Base-by-base conservation (phyloP, 768 basidiomycete species). In the Lentinula guzmanii region DNA sequence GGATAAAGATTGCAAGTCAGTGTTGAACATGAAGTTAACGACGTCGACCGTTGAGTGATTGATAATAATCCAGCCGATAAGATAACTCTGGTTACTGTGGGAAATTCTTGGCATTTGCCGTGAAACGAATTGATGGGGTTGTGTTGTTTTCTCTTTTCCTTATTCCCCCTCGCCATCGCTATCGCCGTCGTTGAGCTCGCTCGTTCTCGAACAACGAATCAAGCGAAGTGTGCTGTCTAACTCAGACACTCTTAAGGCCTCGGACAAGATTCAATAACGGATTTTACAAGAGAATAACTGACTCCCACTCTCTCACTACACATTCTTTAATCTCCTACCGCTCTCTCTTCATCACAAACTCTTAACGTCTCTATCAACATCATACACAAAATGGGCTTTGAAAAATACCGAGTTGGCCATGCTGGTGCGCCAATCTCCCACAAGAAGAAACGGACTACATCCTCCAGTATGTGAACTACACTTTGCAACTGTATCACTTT, bases 311-410 rank as follows among this genome's bases (percentile, higher is more conserved):
- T 39, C 52, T 46, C 46, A 21, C 46, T 48, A 53, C 37, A 34
- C 52, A 53, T 53, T 53, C 52, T n/a, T 53, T 53, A 39, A 53
- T 28, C 52, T 53, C 28, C 10, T 2, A n/a, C n/a, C 52, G 33
- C 52, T 53, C 33, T 13, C 31, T 39, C 33, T 15, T 34, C 31
- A 34, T 34, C 31, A 16, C 52, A 53, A 34, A 34, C 13, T 16
- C 37, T 31, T 53, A 53, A 34, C 52, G 33, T 53, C 37, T 53
- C 16, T 39, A 41, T 46, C 16, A 39, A 48, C 62, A 64, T 58
- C 71, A 75, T 70, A 65, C 41, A 50, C 68, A 68, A 56, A 68
- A 70, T 70, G 71, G 65, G 18, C 21, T 48, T 48, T 24, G 21
- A 48, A 24, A 48, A 48, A 24, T 24, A 21, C 21, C 46, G 46